phyloP scores from a whole-genome alignment of 257 asterid species.

The Gardenia jasminoides region DNA sequence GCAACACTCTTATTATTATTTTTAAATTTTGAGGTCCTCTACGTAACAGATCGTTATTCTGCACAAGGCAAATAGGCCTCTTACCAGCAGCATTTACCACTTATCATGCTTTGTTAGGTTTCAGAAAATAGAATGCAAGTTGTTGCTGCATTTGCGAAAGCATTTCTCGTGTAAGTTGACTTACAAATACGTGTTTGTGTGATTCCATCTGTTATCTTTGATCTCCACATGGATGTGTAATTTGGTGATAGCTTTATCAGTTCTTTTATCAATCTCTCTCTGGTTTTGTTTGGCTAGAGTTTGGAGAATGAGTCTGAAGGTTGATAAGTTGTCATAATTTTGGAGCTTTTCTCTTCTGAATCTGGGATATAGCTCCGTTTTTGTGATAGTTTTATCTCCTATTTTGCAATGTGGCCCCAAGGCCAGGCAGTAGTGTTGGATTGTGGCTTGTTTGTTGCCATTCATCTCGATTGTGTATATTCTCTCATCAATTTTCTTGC shows the following conservation, averaged over 20 bases:
- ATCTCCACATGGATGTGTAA: neutral
- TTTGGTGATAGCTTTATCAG: neutral
- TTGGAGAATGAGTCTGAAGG: neutral
- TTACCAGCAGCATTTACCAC: too few relatives aligned
- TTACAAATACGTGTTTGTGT: neutral
- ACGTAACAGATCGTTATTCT: too few relatives aligned
- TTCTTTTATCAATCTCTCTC: neutral
- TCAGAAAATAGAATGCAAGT: too few relatives aligned
- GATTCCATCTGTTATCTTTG: neutral
- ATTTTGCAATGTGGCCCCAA: neutral
- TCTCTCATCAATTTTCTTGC: too few relatives aligned
- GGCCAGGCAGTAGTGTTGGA: neutral
- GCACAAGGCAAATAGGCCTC: too few relatives aligned
- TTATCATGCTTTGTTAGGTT: too few relatives aligned
- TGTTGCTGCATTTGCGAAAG: too few relatives aligned
- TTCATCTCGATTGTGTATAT: neutral
- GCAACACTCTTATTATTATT: too few relatives aligned
- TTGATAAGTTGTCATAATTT: too few relatives aligned
- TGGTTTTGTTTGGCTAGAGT: neutral
- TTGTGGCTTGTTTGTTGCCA: too few relatives aligned
- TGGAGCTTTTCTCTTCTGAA: neutral
- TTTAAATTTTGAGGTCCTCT: too few relatives aligned
- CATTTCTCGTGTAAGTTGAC: neutral
- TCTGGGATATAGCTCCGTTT: neutral
- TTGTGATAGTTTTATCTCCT: neutral